Base-by-base conservation (phyloP, 176 grass and related monocot genomes). In the Avena eriantha region DNA sequence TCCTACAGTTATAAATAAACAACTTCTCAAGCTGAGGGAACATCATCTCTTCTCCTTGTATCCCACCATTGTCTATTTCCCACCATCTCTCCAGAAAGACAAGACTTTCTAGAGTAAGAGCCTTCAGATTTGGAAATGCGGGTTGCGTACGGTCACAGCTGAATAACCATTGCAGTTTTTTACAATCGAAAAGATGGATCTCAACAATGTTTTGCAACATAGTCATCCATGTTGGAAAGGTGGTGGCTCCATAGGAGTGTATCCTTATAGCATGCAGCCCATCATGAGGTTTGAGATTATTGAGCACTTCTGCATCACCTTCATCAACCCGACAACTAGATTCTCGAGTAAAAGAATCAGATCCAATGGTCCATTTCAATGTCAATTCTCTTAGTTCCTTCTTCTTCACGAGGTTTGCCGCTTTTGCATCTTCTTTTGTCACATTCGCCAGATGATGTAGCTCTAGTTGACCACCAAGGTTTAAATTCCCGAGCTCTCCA, bases 391-490 rank as follows among this genome's bases (percentile, higher is more conserved):
- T 69, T 18, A 41, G 17, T 4, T 69, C 67, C 13, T 67, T 65
- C 31, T 68, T 68, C 1, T 45, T 11, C 17, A 10, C 0, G 8
- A 69, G 67, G 34, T 69, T 69, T 41, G 67, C 67, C 7, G 2
- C 16, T 36, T 35, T 10, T 19, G 65, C 65, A 68, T 68, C 31
- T 68, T 68, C 15, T 68, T 18, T 2, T 9, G 14, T 68, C 33
- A 68, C 65, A 8, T 68, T 68, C 31, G 7, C 31, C 18, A 36
- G 66, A 18, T 39, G 33, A 19, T 1, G 0, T 10, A 69, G 67
- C 67, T 69, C 34, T 69, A 69, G 17, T 19, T 69, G 67, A 69
- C 39, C 71, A 43, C 35, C 8, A 5, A 91, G 89, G 15, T 87
- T 83, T 26, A 87, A 55, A 4, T 47, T 18, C 7, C 47, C 15